phyloP scores from a whole-genome alignment of 2,329 filamentous ascomycete species.

The Nannizzia gypsea region DNA sequence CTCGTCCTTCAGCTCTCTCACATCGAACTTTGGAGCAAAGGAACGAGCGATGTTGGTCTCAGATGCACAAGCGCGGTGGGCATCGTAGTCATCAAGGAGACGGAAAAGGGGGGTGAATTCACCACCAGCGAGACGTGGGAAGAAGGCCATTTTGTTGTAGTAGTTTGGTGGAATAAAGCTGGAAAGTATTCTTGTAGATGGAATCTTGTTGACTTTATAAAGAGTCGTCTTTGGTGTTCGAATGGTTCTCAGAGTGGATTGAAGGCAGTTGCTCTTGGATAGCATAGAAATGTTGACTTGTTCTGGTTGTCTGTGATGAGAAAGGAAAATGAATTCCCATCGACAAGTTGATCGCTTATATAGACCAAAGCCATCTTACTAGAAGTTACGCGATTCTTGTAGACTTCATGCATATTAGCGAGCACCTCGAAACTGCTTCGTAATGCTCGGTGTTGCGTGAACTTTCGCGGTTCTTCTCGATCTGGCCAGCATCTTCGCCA shows the following conservation, averaged over 20 bases:
- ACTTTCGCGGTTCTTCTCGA: neutral
- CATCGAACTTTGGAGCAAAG: slow-evolving; percentile 35
- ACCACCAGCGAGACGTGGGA: slow-evolving; percentile 23
- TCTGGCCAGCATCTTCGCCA: neutral
- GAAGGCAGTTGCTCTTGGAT: slow-evolving; percentile 6
- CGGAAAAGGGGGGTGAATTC: slow-evolving; percentile 34
- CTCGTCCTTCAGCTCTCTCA: slow-evolving; percentile 29
- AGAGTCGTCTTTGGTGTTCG: slow-evolving; percentile 5
- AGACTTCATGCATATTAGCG: neutral
- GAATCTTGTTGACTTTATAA: slow-evolving; percentile 5
- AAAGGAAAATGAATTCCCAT: neutral
- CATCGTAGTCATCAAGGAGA: slow-evolving; percentile 32
- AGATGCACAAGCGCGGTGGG: slow-evolving; percentile 19
- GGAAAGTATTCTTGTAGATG: neutral
- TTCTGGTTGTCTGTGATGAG: slow-evolving; percentile 7
- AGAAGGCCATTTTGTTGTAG: slow-evolving; percentile 30
- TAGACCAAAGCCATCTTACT: slow-evolving; percentile 6
- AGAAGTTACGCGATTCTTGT: slow-evolving; percentile 6
- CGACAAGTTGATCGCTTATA: slow-evolving; percentile 9
- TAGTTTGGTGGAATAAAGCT: slow-evolving; percentile 8
- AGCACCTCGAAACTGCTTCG: neutral
- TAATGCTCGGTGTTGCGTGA: neutral
- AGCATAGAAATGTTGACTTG: neutral
- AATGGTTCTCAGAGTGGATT: slow-evolving; percentile 8
- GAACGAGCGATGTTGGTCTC: slow-evolving; percentile 15